Evolutionary conservation across 129 eudicot species (phyloP), one percentile per base, ranked within the genome.

Genomic region (Smallanthus sonchifolius): DNA sequence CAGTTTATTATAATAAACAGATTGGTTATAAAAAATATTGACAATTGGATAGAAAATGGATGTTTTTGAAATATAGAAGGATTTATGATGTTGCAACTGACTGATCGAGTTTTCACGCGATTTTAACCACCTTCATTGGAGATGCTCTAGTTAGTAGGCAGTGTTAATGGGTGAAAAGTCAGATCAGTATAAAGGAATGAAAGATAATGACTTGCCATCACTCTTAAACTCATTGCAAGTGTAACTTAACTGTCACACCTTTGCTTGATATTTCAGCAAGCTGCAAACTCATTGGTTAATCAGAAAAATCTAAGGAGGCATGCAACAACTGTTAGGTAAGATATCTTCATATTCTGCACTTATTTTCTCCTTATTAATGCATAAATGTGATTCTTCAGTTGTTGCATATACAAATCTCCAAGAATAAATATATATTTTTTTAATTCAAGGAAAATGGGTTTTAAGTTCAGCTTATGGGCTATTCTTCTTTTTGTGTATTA

Each of bases 261-360:
- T 84, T 80, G 44, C 84, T 84, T 84, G 38, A 68, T 61, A 28
- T 43, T n/a, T 76, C 80, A 76, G 84, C 73, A 72, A 84, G n/a
- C 49, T 39, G 37, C 37, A 67, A 61, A 71, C 24, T 77, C 56
- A 65, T 30, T n/a, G 59, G 61, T 2, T 79, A 66, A 76, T 43
- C 8, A 45, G 55, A 59, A 68, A 61, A 47, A 69, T 65, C 32
- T 68, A 39, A 56, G 13, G 61, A 73, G 76, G 61, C 43, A 62
- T 69, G 65, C 84, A 85, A 83, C 87, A 69, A 83, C 86, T 81
- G 76, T 83, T 85, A 87, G 93, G 89, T 87, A 84, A 79, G 80
- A 63, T 72, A 84, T 87, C 86, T 63, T 72, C 80, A 51, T 79
- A 72, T 68, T 71, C 54, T 35, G 34, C 59, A 77, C 75, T 60